phyloP scores from a whole-genome alignment of 2,329 filamentous ascomycete genomes.

The Tothia fuscella region DNA sequence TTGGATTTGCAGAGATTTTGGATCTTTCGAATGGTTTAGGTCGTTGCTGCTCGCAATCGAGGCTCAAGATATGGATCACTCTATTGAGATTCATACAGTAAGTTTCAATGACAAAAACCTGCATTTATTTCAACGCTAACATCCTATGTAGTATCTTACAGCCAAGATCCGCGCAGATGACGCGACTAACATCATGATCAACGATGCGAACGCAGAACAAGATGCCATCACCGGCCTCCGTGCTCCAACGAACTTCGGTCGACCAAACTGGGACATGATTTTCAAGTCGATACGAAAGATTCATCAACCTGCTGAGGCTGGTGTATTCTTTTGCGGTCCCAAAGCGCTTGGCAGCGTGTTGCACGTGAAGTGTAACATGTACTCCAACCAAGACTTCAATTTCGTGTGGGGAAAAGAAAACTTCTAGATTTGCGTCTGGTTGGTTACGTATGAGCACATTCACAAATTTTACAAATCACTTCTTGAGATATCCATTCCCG shows the following conservation, averaged over 20 bases:
- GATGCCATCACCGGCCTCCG: slow-evolving; percentile 75
- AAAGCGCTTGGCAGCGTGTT: slow-evolving; percentile 65
- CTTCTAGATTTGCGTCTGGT: slow-evolving; percentile 36
- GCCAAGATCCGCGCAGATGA: slow-evolving; percentile 79
- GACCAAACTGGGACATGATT: slow-evolving; percentile 85
- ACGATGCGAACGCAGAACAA: slow-evolving; percentile 72
- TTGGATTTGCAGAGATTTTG: slow-evolving; percentile 83
- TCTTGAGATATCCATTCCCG: slow-evolving; percentile 5
- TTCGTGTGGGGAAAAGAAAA: slow-evolving; percentile 62
- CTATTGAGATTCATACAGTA: slow-evolving; percentile 75
- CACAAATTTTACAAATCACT: too few species aligned
- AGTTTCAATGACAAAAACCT: too few species aligned
- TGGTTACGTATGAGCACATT: too few species aligned
- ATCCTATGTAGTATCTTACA: slow-evolving; percentile 53
- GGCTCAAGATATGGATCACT: slow-evolving; percentile 69
- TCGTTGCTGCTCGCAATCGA: slow-evolving; percentile 75
- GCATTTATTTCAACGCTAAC: too few species aligned
- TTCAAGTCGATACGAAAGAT: slow-evolving; percentile 74
- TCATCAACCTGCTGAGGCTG: slow-evolving; percentile 29
- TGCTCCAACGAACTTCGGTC: slow-evolving; percentile 73
- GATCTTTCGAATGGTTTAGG: slow-evolving; percentile 82
- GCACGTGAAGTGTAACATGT: slow-evolving; percentile 80
- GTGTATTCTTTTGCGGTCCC: slow-evolving; percentile 65
- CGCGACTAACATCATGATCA: slow-evolving; percentile 87
- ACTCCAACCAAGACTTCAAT: slow-evolving; percentile 64